A percentile compares a stretch with the other conserved stretches of the same genome.
Evolutionary conservation across 208 protist genomes (phyloP).

Genomic region (Leishmania tropica): DNA sequence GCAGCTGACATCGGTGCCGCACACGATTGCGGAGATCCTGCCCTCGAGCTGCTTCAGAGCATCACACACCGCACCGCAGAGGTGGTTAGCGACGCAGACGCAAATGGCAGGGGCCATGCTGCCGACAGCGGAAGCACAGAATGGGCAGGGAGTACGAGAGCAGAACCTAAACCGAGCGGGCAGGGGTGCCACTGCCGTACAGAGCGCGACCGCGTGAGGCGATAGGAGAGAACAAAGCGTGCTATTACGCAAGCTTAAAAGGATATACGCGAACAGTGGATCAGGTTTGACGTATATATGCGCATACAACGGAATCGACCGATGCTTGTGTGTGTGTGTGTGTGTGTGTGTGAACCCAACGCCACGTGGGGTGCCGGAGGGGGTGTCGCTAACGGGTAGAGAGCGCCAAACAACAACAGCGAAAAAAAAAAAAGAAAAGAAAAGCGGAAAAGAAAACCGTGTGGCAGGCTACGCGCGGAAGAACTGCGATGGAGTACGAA

Average conservation of each 20-base stretch:
- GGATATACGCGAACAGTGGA: too few species aligned
- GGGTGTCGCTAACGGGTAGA: too few species aligned
- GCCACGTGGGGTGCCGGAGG: too few species aligned
- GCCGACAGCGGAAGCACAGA: background rate
- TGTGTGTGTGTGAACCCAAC: background rate
- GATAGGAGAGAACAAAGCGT: too few species aligned
- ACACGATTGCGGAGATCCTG: background rate
- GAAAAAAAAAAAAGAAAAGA: background rate
- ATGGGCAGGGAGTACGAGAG: conserved; percentile 52
- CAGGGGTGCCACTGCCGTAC: too few species aligned
- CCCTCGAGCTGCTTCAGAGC: background rate
- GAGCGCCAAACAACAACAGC: too few species aligned
- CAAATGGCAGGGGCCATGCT: conserved; percentile 11
- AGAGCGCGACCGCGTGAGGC: too few species aligned
- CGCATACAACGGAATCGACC: too few species aligned
- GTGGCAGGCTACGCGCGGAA: background rate
- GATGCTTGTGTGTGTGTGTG: too few species aligned
- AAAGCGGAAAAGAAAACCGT: background rate
- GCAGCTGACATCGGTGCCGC: background rate
- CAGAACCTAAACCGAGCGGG: conserved; percentile 18
- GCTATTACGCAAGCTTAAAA: too few species aligned
- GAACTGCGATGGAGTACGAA: too few species aligned
- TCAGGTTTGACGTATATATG: too few species aligned
- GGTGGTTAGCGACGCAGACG: background rate
- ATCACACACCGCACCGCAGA: background rate